These are phyloP conservation scores for Syzygium grande DNA, from an alignment of 345 rosid species.

Conservation along the genomic window DNA sequence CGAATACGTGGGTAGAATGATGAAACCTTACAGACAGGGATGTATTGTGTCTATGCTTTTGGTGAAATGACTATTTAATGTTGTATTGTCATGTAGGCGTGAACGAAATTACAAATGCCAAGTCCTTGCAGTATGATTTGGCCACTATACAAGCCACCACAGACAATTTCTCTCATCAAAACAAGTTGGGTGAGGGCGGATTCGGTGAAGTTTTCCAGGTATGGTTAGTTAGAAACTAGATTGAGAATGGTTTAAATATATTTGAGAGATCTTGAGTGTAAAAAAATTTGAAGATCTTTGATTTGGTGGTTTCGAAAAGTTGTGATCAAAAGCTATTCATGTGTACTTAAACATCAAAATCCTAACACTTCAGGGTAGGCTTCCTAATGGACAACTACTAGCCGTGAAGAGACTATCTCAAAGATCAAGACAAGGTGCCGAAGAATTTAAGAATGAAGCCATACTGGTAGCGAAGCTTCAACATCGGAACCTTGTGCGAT, in stretches of 20 bases:
- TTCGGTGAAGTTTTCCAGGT: constrained; percentile 47
- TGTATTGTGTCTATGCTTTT: too few relatives aligned
- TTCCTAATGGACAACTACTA: too few relatives aligned
- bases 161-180: constrained; percentile 19
- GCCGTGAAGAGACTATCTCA: constrained; percentile 21
- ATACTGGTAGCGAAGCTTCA: constrained; percentile 34
- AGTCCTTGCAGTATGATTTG: constrained; percentile 6
- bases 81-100: not conserved
- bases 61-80: not conserved
- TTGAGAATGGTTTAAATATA: too few relatives aligned
- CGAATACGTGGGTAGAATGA: too few relatives aligned
- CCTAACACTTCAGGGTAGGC: too few relatives aligned
- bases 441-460: constrained; percentile 33
- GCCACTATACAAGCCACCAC: constrained; percentile 23
- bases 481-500: constrained; percentile 41
- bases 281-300: too few relatives aligned
- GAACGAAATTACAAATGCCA: not conserved
- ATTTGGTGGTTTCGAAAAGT: too few relatives aligned
- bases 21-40: too few relatives aligned
- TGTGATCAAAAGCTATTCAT: too few relatives aligned
- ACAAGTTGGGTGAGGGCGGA: constrained; percentile 48
- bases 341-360: too few relatives aligned
- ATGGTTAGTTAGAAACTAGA: constrained; percentile 10
- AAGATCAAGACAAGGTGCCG: constrained; percentile 3
- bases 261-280: too few relatives aligned